A percentile compares a stretch with the other conserved stretches of the same genome.
phyloP scores from a whole-genome alignment of 2,329 filamentous ascomycete genomes.

The Plenodomus lindquistii region DNA sequence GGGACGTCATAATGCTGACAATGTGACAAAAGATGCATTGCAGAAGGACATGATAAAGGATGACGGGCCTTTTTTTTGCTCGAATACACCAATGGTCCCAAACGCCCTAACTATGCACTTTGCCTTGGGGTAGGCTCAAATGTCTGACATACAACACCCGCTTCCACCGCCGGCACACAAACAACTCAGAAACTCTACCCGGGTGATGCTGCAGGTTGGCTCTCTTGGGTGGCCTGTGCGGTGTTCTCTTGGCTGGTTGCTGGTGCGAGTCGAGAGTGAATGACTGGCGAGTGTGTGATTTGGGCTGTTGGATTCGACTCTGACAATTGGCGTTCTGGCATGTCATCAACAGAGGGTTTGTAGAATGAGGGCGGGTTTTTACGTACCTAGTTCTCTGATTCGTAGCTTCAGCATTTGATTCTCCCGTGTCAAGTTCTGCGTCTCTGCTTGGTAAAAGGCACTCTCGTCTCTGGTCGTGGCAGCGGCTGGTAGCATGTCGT shows the following conservation, averaged over 20 bases:
- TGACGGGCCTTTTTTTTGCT: no score
- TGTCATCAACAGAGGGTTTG: conserved; percentile 3
- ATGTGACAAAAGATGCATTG: no score
- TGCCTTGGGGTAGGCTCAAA: neutral
- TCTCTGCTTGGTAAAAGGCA: conserved; percentile 81
- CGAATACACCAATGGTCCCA: neutral
- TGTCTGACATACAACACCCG: neutral
- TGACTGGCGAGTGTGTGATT: conserved; percentile 36
- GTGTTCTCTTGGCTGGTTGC: conserved; percentile 18
- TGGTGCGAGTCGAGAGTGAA: conserved; percentile 32
- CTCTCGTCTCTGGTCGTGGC: conserved; percentile 64
- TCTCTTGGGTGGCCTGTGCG: conserved; percentile 4
- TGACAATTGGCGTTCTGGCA: conserved; percentile 40
- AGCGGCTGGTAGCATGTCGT: conserved; percentile 64
- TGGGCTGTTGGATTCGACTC: conserved; percentile 37
- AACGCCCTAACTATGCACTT: neutral
- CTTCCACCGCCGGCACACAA: neutral
- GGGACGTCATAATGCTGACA: no score
- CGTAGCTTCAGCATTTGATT: conserved; percentile 81
- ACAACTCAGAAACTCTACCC: conserved; percentile 4
- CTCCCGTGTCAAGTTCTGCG: conserved; percentile 74
- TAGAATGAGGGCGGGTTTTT: neutral
- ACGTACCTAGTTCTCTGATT: conserved; percentile 70
- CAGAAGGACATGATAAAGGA: no score
- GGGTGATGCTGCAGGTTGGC: conserved; percentile 4